Evolutionary conservation across 306 rosid species (phyloP), one percentile per base, ranked within the genome.

Genomic region (Cucumis hystrix): DNA sequence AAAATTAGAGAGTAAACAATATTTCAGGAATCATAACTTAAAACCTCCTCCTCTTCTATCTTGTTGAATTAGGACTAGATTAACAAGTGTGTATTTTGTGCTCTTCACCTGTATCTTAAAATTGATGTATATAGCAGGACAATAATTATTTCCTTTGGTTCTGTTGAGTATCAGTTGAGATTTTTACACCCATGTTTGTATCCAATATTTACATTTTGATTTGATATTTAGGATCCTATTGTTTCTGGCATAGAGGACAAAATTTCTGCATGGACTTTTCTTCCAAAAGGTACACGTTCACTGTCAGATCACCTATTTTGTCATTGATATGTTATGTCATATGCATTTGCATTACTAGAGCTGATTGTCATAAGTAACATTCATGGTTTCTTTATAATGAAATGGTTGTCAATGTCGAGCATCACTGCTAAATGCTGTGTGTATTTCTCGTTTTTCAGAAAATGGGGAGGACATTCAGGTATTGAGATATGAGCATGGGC

Each of bases 381-480:
- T 70, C 76, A 47, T 70, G 55, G 30, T 41, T 52, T 21, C 56
- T 40, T n/a, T n/a, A 67, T 40, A 17, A 47, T 63, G 69, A 16
- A 33, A 47, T 63, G 69, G 69, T 14, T 33, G 69, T 63, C 69
- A 35, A 47, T 35, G 47, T 41, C 49, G 10, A 64, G 47, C 7
- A 17, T 37, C n/a, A 8, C 54, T 71, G 59, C 76, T 25, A 23
- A 45, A 71, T 25, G 40, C 23, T 5, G 17, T 0, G 60, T 15
- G 23, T 71, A 71, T 71, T 28, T 78, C 33, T 85, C 82, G 13
- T 62, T 77, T 85, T 81, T 83, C 90, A 96, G 99, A 92, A 82
- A 96, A 96, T 84, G 99, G 99, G 61, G 99, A 96, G 77, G 97
- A 92, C 83, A 91, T 92, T 23, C 99, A 96, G 86, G 97, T 96